Evolutionary conservation across 306 rosid species (phyloP).

Genomic region (Neltuma alba): DNA sequence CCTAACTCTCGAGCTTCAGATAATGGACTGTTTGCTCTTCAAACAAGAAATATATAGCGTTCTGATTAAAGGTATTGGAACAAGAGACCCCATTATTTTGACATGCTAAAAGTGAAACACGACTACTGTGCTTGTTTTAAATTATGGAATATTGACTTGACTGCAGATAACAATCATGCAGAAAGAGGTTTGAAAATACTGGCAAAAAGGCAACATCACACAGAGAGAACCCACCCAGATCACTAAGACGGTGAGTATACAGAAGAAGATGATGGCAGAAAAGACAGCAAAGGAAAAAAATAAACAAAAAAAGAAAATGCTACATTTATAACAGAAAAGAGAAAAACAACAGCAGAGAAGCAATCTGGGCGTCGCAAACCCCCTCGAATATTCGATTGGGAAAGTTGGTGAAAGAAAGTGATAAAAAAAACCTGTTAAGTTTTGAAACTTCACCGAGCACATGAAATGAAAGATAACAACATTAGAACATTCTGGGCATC

Average conservation of each 20-base stretch:
- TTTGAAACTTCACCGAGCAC: slow-evolving; percentile 12
- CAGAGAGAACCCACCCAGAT: slow-evolving; percentile 21
- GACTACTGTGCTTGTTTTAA: background rate
- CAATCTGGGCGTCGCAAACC: background rate
- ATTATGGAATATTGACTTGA: background rate
- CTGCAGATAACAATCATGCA: background rate
- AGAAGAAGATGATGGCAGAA: slow-evolving; percentile 69
- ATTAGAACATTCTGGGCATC: background rate
- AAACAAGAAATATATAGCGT: background rate
- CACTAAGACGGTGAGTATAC: slow-evolving; percentile 72
- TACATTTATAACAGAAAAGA: slow-evolving; percentile 11
- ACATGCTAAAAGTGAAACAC: background rate
- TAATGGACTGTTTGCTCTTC: background rate
- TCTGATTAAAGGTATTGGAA: background rate
- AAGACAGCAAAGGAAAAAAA: too few species aligned
- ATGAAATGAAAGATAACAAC: background rate
- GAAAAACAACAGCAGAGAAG: background rate
- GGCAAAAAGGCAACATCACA: background rate
- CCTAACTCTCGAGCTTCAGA: background rate
- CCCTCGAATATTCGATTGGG: background rate
- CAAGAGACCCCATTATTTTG: background rate
- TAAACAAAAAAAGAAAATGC: too few species aligned
- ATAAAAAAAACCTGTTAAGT: background rate
- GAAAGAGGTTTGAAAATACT: background rate
- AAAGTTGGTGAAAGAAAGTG: slow-evolving; percentile 8